A percentile compares a stretch with the other conserved stretches of the same genome.
These are phyloP conservation scores for Thermomucor indicae-seudaticae DNA, from an alignment of 371 early-diverging fungal species.

Conservation along the genomic window DNA sequence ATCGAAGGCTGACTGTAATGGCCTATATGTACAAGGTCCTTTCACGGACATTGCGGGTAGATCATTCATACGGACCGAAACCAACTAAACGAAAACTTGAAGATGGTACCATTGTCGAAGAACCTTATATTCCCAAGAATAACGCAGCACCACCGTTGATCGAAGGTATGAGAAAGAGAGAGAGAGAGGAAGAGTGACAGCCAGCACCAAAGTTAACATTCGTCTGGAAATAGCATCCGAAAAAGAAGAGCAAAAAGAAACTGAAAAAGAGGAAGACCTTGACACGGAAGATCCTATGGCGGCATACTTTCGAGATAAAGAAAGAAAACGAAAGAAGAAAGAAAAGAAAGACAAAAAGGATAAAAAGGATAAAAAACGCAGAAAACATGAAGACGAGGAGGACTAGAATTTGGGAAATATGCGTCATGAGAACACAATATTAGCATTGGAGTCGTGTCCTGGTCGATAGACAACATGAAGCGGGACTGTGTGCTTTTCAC, in stretches of 20 bases:
- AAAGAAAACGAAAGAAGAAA: slow-evolving; percentile 3
- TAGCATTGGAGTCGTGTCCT: too few relatives aligned
- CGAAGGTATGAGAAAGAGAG: slow-evolving; percentile 18
- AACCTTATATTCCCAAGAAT: slow-evolving; percentile 70
- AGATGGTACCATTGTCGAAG: slow-evolving; percentile 43
- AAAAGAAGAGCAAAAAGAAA: slow-evolving; percentile 5
- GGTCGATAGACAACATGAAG: too few relatives aligned
- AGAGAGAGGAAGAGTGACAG: background rate
- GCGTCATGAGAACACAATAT: too few relatives aligned
- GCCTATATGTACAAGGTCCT: slow-evolving; percentile 14
- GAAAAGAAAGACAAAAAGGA: slow-evolving; percentile 2
- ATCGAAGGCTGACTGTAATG: background rate
- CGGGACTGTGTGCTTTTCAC: too few relatives aligned
- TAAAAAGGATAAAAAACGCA: slow-evolving; percentile 13
- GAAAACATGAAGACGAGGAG: slow-evolving; percentile 18
- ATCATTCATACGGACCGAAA: slow-evolving; percentile 54
- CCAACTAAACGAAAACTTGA: slow-evolving; percentile 30
- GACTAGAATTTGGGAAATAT: too few relatives aligned
- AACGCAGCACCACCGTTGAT: slow-evolving; percentile 65
- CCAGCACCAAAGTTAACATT: background rate
- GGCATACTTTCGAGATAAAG: slow-evolving; percentile 12
- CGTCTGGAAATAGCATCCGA: slow-evolving; percentile 4
- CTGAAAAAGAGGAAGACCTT: slow-evolving; percentile 2
- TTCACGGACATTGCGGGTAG: slow-evolving; percentile 29
- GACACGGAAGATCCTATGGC: slow-evolving; percentile 19